Conservation (phyloP, 2,329 filamentous ascomycete species). For the Colletotrichum salicis region DNA sequence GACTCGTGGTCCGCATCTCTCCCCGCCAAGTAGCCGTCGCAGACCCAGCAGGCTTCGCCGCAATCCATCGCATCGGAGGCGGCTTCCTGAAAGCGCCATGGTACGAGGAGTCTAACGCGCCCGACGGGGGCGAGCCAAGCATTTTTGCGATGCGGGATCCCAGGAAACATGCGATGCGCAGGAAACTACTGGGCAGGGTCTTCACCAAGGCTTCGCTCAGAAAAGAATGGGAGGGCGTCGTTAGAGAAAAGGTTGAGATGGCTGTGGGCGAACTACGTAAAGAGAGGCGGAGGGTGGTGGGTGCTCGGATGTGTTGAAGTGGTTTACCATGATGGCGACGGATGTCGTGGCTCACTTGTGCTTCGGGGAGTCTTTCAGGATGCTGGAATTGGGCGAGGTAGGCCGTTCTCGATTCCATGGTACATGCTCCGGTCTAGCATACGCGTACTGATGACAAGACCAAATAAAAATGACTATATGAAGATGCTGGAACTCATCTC, state of each 20-base stretch:
- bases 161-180: slow-evolving; percentile 31
- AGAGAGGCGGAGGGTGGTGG: slow-evolving; percentile 52
- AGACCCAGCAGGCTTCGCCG: slow-evolving; percentile 6
- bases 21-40: slow-evolving; percentile 22
- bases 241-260: slow-evolving; percentile 50
- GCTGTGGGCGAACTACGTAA: slow-evolving; percentile 54
- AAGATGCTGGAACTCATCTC: slow-evolving; percentile 18
- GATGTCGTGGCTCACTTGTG: slow-evolving; percentile 64
- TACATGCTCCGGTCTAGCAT: neutral
- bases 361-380: slow-evolving; percentile 65
- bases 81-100: slow-evolving; percentile 23
- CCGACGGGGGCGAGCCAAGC: slow-evolving; percentile 17
- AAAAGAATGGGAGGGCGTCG: slow-evolving; percentile 41
- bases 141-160: slow-evolving; percentile 27
- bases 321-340: slow-evolving; percentile 64
- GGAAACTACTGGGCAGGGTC: slow-evolving; percentile 53
- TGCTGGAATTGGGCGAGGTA: slow-evolving; percentile 52
- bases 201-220: slow-evolving; percentile 52
- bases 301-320: slow-evolving; percentile 60
- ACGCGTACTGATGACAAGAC: neutral
- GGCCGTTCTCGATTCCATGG: no score
- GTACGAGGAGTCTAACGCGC: slow-evolving; percentile 21
- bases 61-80: slow-evolving; percentile 26
- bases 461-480: slow-evolving; percentile 19
- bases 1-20: slow-evolving; percentile 24